phyloP scores from a whole-genome alignment of 768 basidiomycete genomes.

The Leucocoprinus sp. region DNA sequence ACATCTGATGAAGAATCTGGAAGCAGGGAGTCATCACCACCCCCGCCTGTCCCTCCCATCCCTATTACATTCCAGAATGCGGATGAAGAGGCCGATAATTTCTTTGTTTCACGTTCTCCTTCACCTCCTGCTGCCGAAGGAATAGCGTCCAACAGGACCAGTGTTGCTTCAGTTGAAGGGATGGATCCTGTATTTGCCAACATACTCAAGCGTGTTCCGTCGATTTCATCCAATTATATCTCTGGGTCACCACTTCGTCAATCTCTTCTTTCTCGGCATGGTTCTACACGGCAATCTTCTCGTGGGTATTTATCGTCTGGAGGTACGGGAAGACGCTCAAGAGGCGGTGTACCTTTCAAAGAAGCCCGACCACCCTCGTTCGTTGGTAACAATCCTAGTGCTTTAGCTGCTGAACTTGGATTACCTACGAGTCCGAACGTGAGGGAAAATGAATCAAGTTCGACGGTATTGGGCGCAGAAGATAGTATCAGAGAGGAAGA shows the following conservation, averaged over 20 bases:
- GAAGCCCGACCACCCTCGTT: constrained; percentile 64
- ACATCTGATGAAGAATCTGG: constrained; percentile 11
- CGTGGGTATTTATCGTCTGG: constrained; percentile 23
- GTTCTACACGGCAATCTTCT: constrained; percentile 23
- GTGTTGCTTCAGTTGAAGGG: constrained; percentile 71
- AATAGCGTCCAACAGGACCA: constrained; percentile 52
- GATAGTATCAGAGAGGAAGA: constrained; percentile 29
- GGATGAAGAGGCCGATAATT: constrained; percentile 29
- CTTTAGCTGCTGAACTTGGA: constrained; percentile 57
- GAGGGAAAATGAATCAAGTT: constrained; percentile 10
- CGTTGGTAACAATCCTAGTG: constrained; percentile 60
- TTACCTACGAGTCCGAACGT: background rate
- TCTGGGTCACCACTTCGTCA: constrained; percentile 54
- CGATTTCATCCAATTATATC: constrained; percentile 30
- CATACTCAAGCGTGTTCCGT: constrained; percentile 53
- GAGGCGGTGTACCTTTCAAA: constrained; percentile 64
- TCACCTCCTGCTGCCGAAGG: constrained; percentile 22
- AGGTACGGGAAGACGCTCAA: constrained; percentile 42
- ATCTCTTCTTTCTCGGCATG: constrained; percentile 33
- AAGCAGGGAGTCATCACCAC: constrained; percentile 25
- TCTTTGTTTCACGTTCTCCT: background rate
- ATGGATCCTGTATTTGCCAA: constrained; percentile 86
- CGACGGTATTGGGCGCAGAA: constrained; percentile 14
- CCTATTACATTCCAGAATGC: constrained; percentile 27
- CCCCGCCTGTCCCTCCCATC: constrained; percentile 32